Percentiles rank a stretch among this genome's conserved stretches.
Evolutionary conservation across 192 early-diverging fungal genomes (phyloP).

Genomic region (Linnemannia zychae): DNA sequence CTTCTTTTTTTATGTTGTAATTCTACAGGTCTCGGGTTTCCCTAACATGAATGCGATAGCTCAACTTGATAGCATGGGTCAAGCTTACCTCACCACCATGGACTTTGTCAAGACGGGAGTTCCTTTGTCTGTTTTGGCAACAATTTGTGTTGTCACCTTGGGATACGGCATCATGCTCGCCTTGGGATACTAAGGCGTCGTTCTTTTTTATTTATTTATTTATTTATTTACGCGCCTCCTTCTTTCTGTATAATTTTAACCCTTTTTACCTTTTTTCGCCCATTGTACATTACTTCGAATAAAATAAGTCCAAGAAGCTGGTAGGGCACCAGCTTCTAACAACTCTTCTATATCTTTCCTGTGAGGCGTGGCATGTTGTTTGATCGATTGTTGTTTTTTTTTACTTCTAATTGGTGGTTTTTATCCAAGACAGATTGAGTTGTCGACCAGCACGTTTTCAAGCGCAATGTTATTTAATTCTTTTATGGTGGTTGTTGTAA

Average conservation of each 20-base stretch:
- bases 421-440: too few species aligned
- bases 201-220: too few species aligned
- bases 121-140: constrained; percentile 65
- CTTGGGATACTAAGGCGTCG: constrained; percentile 15
- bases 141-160: constrained; percentile 63
- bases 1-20: not conserved
- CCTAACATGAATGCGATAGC: constrained; percentile 84
- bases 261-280: not conserved
- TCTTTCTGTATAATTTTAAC: too few species aligned
- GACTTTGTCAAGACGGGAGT: constrained; percentile 76
- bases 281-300: not conserved
- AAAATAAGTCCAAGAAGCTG: not conserved
- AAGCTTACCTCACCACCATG: constrained; percentile 68
- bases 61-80: constrained; percentile 69
- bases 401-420: too few species aligned
- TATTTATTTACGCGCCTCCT: not conserved
- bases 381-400: too few species aligned
- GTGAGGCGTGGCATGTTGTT: too few species aligned
- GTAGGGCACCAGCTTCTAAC: not conserved
- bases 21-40: constrained; percentile 66
- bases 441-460: too few species aligned
- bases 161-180: constrained; percentile 70
- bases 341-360: not conserved
- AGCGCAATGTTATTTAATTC: too few species aligned
- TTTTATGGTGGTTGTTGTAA: too few species aligned